Evolutionary conservation across 1,284 basidiomycete species (phyloP), one percentile per base, ranked within the genome.

Genomic region (Ganoderma lingzhi): DNA sequence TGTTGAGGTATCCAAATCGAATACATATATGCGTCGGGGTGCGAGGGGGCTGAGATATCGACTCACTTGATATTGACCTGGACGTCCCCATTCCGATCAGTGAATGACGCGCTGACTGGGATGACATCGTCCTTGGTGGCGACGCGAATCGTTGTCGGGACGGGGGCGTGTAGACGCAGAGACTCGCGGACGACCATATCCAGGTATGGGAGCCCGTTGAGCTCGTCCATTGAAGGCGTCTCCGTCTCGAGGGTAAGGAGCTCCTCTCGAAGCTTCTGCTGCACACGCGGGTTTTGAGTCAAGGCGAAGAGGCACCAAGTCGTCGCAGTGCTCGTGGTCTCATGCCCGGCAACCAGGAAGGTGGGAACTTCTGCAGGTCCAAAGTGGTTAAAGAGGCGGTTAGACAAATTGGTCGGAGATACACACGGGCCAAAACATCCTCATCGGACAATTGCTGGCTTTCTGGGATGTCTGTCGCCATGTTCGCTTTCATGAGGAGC

Each of bases 331-430:
- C 70, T 73, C 14, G 83, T 84, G 0, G 95, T 96, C 77, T 96
- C 94, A 78, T 95, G 92, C 0, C 94, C 94, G 6, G 90, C 89
- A 5, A 88, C 81, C 1, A 92, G 76, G 79, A 90, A 90, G 61
- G 71, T 72, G 6, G 71, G 71, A 23, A 72, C 63, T 66, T 72
- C 71, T 72, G 30, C 14, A 45, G 4, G 2, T 14, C 17, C 42
- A 2, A 51, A 23, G 23, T 14, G 23, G 12, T 51, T 51, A 28
- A 28, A 5, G 10, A 3, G 10, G 2, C 10, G 48, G 4, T 28
- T 28, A 44, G 42, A 44, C 5, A 5, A 44, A 5, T 4, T 5
- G 1, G 45, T 9, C 19, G 14, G 63, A 19, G 61, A 6, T 77
- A 85, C 78, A 82, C 82, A 83, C 88, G 87, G 19, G 85, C 85